phyloP scores from a whole-genome alignment of 495 filamentous ascomycete species.

The Cryomyces minteri region DNA sequence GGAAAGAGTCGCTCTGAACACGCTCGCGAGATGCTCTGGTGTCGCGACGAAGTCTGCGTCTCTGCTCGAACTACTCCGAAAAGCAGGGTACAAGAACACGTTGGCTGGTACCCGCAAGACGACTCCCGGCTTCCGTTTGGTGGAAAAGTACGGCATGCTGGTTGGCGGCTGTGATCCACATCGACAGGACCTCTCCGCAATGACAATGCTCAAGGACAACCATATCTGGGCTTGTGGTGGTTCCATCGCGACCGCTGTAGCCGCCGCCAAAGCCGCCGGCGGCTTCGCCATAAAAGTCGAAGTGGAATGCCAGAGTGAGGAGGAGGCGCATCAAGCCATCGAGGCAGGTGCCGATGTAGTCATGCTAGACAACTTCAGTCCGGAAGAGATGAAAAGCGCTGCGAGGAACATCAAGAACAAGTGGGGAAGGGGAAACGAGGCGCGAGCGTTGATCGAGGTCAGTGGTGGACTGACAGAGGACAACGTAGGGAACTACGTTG shows the following conservation, averaged over 20 bases:
- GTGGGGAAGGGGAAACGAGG: constrained; percentile 9
- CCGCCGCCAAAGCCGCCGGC: constrained; percentile 62
- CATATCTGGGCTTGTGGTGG: constrained; percentile 72
- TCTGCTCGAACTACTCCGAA: constrained; percentile 32
- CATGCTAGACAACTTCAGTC: constrained; percentile 90
- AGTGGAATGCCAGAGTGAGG: constrained; percentile 78
- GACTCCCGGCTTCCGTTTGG: constrained; percentile 83
- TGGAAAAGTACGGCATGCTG: constrained; percentile 96
- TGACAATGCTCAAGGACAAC: constrained; percentile 99
- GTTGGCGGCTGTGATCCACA: constrained; percentile 84
- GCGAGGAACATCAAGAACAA: too few species aligned
- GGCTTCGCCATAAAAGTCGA: constrained; percentile 90
- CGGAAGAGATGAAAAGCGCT: constrained; percentile 19
- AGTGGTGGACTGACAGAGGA: constrained; percentile 76
- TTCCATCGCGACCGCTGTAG: constrained; percentile 62
- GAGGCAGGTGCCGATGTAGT: constrained; percentile 81
- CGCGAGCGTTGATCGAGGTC: constrained; percentile 54
- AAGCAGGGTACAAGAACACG: constrained; percentile 54
- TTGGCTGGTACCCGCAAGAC: constrained; percentile 94
- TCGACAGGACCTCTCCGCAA: constrained; percentile 74
- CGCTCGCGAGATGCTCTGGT: constrained; percentile 78
- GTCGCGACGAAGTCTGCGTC: constrained; percentile 52
- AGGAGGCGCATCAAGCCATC: constrained; percentile 80
- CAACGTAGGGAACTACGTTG: constrained; percentile 67
- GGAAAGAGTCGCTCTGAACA: constrained; percentile 84